Conservation (phyloP, 2,329 filamentous ascomycete species). For the Teratosphaeria gauchensis region DNA sequence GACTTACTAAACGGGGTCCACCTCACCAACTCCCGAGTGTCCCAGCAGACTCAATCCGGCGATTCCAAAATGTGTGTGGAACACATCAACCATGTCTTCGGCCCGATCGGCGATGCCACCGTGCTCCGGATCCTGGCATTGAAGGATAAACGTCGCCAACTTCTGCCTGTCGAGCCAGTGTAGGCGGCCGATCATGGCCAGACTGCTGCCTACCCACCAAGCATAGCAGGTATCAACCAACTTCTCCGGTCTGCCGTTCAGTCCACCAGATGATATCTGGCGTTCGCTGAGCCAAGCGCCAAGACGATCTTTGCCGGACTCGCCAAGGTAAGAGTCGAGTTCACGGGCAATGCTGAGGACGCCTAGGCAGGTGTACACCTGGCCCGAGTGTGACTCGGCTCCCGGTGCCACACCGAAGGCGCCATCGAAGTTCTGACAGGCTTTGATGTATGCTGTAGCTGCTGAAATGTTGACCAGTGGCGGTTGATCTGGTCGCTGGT, state of each 20-base stretch:
- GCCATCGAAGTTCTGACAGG: conserved; percentile 88
- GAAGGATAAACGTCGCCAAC: conserved; percentile 71
- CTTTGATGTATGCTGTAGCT: conserved; percentile 67
- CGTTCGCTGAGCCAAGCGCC: conserved; percentile 89
- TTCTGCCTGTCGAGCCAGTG: conserved; percentile 89
- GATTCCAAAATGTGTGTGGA: conserved; percentile 84
- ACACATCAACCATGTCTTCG: conserved; percentile 93
- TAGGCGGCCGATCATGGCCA: conserved; percentile 76
- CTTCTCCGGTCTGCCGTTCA: conserved; percentile 94
- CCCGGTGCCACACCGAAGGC: conserved; percentile 85
- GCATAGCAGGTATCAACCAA: conserved; percentile 95
- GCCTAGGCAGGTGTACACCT: conserved; percentile 89
- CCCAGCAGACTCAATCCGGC: conserved; percentile 78
- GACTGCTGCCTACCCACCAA: conserved; percentile 93
- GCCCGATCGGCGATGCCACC: conserved; percentile 87
- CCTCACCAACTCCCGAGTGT: conserved; percentile 63
- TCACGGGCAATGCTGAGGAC: conserved; percentile 75
- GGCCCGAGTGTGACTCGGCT: conserved; percentile 87
- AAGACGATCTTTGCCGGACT: conserved; percentile 59
- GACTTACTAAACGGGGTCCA: conserved; percentile 77
- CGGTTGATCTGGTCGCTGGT: conserved; percentile 15
- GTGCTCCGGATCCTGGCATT: conserved; percentile 73
- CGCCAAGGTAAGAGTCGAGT: conserved; percentile 59
- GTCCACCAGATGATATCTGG: conserved; percentile 73
- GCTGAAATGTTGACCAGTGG: conserved; percentile 64